Evolutionary conservation across 176 grass and related monocot genomes (phyloP).

Genomic region (Elymus sibiricus): DNA sequence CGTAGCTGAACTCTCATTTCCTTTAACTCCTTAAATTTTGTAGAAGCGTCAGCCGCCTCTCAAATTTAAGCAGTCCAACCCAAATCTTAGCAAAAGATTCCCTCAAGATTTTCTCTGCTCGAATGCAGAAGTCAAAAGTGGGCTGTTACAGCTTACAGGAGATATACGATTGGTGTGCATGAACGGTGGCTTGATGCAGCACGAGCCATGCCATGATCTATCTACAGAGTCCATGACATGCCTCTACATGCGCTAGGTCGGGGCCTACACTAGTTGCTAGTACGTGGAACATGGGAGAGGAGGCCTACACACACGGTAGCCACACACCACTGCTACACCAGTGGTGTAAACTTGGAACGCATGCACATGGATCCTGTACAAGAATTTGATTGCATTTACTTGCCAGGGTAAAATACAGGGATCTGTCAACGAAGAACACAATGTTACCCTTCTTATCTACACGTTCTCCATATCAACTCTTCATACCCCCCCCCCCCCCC

Average conservation of each 20-base stretch:
- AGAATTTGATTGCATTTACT: neutral
- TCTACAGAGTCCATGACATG: conserved; percentile 7
- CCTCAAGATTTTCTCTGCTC: neutral
- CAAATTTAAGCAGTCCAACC: neutral
- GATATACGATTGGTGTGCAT: neutral
- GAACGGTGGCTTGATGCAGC: conserved; percentile 18
- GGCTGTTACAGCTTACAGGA: neutral
- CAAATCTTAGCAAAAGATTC: too few relatives aligned
- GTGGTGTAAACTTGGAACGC: neutral
- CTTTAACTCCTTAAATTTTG: too few relatives aligned
- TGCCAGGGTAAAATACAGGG: neutral
- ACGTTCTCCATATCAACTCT: neutral
- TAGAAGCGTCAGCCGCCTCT: neutral
- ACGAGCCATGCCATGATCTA: neutral
- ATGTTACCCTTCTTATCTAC: neutral
- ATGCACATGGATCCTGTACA: neutral
- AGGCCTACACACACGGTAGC: neutral
- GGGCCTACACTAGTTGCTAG: conserved; percentile 6
- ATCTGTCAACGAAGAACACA: neutral
- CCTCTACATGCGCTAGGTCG: neutral
- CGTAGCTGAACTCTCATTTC: too few relatives aligned
- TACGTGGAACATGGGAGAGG: neutral
- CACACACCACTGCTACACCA: neutral
- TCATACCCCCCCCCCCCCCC: neutral
- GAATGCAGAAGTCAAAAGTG: conserved; percentile 2